Base-by-base conservation (phyloP, 345 rosid genomes). In the Angophora floribunda region DNA sequence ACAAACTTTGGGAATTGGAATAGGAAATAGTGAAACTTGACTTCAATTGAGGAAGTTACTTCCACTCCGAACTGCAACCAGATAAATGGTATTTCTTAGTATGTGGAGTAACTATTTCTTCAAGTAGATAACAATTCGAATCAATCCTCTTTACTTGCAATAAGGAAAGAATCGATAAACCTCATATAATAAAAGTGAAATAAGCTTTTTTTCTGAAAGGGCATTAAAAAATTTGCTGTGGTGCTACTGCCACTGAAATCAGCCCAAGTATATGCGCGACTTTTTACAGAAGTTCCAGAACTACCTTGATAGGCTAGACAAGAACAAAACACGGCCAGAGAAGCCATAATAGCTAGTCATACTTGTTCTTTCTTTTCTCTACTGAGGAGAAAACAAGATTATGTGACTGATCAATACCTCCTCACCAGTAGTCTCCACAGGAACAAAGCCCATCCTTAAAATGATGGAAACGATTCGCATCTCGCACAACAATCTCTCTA, bases 401-500 rank as follows among this genome's bases (percentile, higher is more conserved):
- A 36, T 36, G 2, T 19, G 47, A 70, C 82, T 70, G 82, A 70
- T 70, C 82, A 70, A 36, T 70, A 70, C 82, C 82, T 70, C 47
- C 82, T 89, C 86, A 89, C 88, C 90, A 89, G 63, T 89, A 89
- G 85, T 87, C 90, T 87, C 88, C 87, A 82, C 88, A 86, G 24
- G 57, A 90, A 80, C 90, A 87, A 55, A 86, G 50, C 41, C 90
- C 90, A 79, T 89, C 88, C 88, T 86, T 79, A 87, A 89, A 89
- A 82, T 89, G 90, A 63, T 89, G 90, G 86, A 89, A 89, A n/a
- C 90, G 86, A 86, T 89, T 86, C 0, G 90, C 90, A 86, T 89
- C 90, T 67, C 90, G 79, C 24, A 89, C 88, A 4, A 89, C 82
- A 52, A 89, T 89, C 86, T 89, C 90, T 22, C 90, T 86, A 49